Conservation (phyloP, 129 eudicot genomes). For the Tagetes erecta region DNA sequence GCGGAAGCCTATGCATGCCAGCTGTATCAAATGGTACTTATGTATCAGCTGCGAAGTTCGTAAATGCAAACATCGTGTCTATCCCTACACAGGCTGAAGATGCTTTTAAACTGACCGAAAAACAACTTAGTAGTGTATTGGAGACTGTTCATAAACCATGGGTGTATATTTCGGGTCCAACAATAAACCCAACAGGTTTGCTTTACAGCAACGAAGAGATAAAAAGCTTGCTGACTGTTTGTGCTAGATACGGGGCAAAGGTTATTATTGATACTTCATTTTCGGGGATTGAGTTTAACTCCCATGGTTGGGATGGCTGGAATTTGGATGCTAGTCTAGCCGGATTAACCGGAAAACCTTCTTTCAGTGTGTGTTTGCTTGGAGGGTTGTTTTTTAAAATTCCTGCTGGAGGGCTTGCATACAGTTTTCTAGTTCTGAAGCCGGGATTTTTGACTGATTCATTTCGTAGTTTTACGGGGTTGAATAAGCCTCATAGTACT, state of each 20-base stretch:
- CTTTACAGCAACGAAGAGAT: conserved; percentile 83
- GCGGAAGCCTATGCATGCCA: conserved; percentile 89
- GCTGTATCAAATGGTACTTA: conserved; percentile 78
- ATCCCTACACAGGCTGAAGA: conserved; percentile 58
- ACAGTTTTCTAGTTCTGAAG: conserved; percentile 68
- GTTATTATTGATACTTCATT: conserved; percentile 87
- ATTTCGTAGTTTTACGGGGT: conserved; percentile 62
- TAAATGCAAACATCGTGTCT: conserved; percentile 54
- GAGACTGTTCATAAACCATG: conserved; percentile 68
- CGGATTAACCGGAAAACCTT: conserved; percentile 44
- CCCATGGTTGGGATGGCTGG: conserved; percentile 60
- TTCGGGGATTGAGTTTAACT: conserved; percentile 68
- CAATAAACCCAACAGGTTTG: conserved; percentile 85
- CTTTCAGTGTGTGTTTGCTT: conserved; percentile 68
- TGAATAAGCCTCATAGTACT: conserved; percentile 86
- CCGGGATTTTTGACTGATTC: conserved; percentile 64
- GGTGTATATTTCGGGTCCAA: conserved; percentile 93
- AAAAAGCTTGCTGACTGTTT: conserved; percentile 50
- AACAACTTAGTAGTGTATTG: conserved; percentile 44
- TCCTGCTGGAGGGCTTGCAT: conserved; percentile 85
- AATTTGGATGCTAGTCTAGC: conserved; percentile 57
- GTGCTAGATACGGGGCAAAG: conserved; percentile 80
- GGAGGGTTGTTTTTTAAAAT: conserved; percentile 76
- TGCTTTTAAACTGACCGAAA: conserved; percentile 73
- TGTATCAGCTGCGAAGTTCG: conserved; percentile 74